phyloP scores from a whole-genome alignment of 192 early-diverging fungal species.

The Coemansia sp. region DNA sequence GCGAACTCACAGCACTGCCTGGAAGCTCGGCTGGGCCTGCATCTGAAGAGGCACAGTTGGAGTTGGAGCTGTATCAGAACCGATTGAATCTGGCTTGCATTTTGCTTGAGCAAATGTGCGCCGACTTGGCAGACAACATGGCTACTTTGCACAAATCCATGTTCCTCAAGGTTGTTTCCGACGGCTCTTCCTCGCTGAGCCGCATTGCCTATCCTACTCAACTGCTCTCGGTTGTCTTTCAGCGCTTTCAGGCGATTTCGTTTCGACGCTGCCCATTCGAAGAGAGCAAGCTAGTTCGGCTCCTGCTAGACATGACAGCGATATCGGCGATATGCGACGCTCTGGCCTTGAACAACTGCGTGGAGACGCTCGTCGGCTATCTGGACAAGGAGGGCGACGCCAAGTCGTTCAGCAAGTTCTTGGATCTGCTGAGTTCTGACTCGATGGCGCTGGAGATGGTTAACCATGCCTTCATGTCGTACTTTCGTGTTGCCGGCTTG shows the following conservation, averaged over 20 bases:
- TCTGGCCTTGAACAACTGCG: constrained; percentile 14
- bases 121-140: constrained; percentile 26
- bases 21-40: neutral
- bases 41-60: constrained; percentile 6
- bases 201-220: constrained; percentile 7
- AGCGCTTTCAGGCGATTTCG: neutral
- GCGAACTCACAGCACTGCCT: constrained; percentile 24
- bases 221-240: neutral
- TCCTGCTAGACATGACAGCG: constrained; percentile 27
- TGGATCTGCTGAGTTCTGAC: constrained; percentile 20
- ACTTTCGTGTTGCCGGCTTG: constrained; percentile 7
- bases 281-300: constrained; percentile 6
- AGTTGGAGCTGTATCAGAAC: constrained; percentile 31
- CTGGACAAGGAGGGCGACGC: neutral
- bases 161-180: constrained; percentile 18
- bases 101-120: constrained; percentile 41
- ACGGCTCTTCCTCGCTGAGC: neutral
- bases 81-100: constrained; percentile 30
- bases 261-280: constrained; percentile 2
- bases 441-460: constrained; percentile 24
- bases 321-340: constrained; percentile 3
- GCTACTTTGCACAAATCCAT: constrained; percentile 9
- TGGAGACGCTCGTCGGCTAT: constrained; percentile 16
- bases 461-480: constrained; percentile 23
- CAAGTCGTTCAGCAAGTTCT: neutral